Conservation (phyloP, 139 green algal genomes). For the Spirogloea muscicola region DNA sequence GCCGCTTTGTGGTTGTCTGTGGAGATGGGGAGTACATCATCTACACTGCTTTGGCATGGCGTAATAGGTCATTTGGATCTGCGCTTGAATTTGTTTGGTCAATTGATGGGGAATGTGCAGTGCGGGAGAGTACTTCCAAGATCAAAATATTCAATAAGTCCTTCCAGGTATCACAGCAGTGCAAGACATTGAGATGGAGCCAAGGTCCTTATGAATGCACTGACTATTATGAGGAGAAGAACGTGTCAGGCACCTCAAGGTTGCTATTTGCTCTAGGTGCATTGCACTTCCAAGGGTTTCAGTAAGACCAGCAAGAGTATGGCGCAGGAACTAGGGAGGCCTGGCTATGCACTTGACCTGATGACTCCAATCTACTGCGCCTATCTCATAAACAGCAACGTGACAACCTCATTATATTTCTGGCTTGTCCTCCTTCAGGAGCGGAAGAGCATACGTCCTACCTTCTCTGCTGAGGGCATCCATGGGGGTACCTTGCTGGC, state of each 20-base stretch:
- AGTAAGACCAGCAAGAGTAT: too few relatives aligned
- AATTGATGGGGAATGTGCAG: conserved; percentile 85
- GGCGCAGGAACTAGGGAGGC: too few relatives aligned
- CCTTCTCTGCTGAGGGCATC: conserved; percentile 81
- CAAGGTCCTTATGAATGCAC: too few relatives aligned
- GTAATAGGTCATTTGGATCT: conserved; percentile 94
- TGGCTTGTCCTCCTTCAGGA: conserved; percentile 59
- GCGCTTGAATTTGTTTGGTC: conserved; percentile 92
- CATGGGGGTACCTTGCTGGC: conserved; percentile 81
- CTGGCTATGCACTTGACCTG: too few relatives aligned
- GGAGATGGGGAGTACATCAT: conserved; percentile 99
- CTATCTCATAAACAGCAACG: too few relatives aligned
- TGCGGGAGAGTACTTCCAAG: conserved; percentile 62
- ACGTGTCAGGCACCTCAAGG: too few relatives aligned
- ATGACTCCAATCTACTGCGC: too few relatives aligned
- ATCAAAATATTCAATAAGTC: conserved; percentile 68
- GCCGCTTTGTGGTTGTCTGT: conserved; percentile 94
- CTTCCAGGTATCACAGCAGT: conserved; percentile 49
- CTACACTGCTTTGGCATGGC: conserved; percentile 97
- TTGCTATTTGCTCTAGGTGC: too few relatives aligned
- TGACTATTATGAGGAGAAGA: too few relatives aligned
- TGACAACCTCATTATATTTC: too few relatives aligned
- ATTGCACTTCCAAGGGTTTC: too few relatives aligned
- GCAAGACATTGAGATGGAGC: too few relatives aligned
- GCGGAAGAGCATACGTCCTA: conserved; percentile 77